Evolutionary conservation across 768 basidiomycete species (phyloP).

Genomic region (Chalciporus sphaerocephalus): DNA sequence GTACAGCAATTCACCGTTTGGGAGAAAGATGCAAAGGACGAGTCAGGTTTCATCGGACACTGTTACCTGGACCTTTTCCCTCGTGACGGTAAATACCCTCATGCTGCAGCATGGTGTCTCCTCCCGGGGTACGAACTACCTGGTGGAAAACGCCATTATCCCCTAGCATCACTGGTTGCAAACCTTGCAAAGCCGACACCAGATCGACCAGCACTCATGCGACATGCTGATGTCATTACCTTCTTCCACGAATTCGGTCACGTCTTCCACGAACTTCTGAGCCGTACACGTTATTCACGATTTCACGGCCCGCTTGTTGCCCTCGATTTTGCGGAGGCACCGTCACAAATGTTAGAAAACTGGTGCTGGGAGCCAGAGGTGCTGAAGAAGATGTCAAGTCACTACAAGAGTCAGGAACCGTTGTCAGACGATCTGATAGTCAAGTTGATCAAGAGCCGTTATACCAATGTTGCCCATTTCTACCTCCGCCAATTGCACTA

Average conservation of each 20-base stretch:
- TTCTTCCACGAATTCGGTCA: slow-evolving; percentile 92
- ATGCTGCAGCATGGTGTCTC: slow-evolving; percentile 83
- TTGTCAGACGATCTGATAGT: slow-evolving; percentile 64
- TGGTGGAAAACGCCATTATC: slow-evolving; percentile 62
- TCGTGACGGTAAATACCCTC: slow-evolving; percentile 79
- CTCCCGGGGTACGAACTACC: slow-evolving; percentile 58
- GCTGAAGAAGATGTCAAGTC: slow-evolving; percentile 68
- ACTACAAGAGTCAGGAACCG: slow-evolving; percentile 68
- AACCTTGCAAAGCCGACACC: slow-evolving; percentile 84
- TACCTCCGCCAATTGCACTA: slow-evolving; percentile 69
- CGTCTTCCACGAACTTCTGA: slow-evolving; percentile 66
- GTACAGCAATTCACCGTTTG: slow-evolving; percentile 84
- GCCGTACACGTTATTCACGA: slow-evolving; percentile 61
- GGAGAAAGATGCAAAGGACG: slow-evolving; percentile 71
- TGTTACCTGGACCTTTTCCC: slow-evolving; percentile 89
- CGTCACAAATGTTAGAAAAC: slow-evolving; percentile 90
- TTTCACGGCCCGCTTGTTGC: slow-evolving; percentile 85
- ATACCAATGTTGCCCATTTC: slow-evolving; percentile 75
- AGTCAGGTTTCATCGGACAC: slow-evolving; percentile 73
- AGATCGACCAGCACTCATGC: slow-evolving; percentile 77
- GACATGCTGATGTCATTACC: slow-evolving; percentile 83
- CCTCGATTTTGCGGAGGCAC: slow-evolving; percentile 84
- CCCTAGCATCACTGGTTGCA: slow-evolving; percentile 82
- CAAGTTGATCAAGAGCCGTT: slow-evolving; percentile 68
- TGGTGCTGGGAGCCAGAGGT: slow-evolving; percentile 83